These are phyloP conservation scores for Kandelia obovata DNA, from an alignment of 345 rosid species.

Conservation along the genomic window DNA sequence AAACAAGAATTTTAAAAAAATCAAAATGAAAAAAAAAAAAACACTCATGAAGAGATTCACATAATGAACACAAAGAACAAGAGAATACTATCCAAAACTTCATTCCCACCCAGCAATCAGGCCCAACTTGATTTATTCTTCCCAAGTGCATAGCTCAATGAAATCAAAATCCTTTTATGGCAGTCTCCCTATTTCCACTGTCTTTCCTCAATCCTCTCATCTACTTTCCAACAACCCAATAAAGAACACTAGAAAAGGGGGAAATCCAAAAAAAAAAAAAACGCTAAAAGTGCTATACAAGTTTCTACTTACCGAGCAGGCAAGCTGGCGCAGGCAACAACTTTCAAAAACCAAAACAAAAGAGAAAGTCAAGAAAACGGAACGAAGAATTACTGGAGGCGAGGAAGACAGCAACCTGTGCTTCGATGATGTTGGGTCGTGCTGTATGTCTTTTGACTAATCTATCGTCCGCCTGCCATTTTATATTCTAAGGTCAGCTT, in stretches of 20 bases:
- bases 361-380: neutral
- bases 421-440: neutral
- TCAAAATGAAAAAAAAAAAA: neutral
- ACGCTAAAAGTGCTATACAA: too few relatives aligned
- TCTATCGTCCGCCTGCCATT: too few relatives aligned
- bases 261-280: neutral
- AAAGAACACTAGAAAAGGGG: neutral
- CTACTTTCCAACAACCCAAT: slow-evolving; percentile 5
- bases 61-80: too few relatives aligned
- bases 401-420: neutral
- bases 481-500: slow-evolving; percentile 4
- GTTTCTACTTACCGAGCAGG: neutral
- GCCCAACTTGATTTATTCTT: too few relatives aligned
- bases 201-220: neutral
- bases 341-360: neutral
- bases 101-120: too few relatives aligned
- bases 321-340: neutral
- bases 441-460: neutral
- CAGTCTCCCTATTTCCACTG: neutral
- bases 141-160: too few relatives aligned
- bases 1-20: neutral
- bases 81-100: too few relatives aligned
- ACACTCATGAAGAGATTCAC: too few relatives aligned
- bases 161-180: neutral
- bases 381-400: too few relatives aligned